Evolutionary conservation across 2,329 filamentous ascomycete genomes (phyloP), one percentile per base, ranked within the genome.

Genomic region (Penicillium sclerotiorum): DNA sequence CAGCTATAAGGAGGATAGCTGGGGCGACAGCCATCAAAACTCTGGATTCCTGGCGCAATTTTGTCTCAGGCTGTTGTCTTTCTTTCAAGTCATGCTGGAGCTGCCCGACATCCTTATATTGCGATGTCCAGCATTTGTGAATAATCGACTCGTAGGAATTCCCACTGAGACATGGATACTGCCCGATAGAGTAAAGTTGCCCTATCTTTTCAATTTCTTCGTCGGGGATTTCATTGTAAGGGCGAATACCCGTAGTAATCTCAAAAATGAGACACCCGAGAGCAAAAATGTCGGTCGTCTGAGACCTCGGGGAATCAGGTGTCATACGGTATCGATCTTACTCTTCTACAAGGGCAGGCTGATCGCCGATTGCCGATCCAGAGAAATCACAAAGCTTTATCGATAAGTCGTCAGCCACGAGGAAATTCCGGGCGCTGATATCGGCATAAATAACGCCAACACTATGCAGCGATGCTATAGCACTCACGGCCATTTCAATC

Each of bases 301-400:
- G 6, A 12, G 43, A 32, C 18, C 43, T 17, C 13, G 43, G 30
- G 2, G 43, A 36, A 28, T 18, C 7, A 13, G 28, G 30, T 27
- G 43, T 13, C 20, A 37, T 36, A 5, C 32, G 30, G 23, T 45
- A 45, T 45, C 43, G 43, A 18, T 36, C 9, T 28, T 45, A 30
- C 25, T 45, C 43, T 8, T 7, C 30, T 11, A 45, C 43, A 36
- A 45, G 25, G 9, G 25, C 2, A 8, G 43, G 30, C 5, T 15
- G 18, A 15, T 25, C 43, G 15, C 30, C n/a, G 15, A 37, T 36
- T 15, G 43, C 17, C 4, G 58, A 59, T 11, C 58, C 58, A 23
- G 50, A 50, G 32, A 61, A 61, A 45, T 61, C 59, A 36, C 59
- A 59, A 17, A 61, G 40, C 15, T 55, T 53, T 32, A 61, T 52